Percentiles rank a stretch among this genome's conserved stretches.
These are phyloP conservation scores for Xylaria acuta DNA, from an alignment of 495 filamentous ascomycete genomes.

Conservation along the genomic window DNA sequence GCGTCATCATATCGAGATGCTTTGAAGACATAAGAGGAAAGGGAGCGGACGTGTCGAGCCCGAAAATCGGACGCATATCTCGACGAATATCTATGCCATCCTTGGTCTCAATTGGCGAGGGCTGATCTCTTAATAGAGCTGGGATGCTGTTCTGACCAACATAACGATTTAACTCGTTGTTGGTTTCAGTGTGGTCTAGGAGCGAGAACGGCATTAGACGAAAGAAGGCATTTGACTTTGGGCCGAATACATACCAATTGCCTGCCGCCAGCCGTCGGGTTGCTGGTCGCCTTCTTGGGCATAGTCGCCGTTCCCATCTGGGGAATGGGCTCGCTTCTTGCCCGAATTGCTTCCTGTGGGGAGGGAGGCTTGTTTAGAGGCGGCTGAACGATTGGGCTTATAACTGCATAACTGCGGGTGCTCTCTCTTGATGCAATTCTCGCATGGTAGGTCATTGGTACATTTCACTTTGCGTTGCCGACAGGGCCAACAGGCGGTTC, in stretches of 20 bases:
- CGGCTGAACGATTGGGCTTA: constrained; percentile 69
- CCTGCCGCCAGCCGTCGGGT: constrained; percentile 46
- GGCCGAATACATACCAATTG: constrained; percentile 44
- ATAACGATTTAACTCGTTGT: constrained; percentile 65
- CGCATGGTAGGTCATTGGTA: constrained; percentile 74
- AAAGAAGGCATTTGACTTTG: neutral
- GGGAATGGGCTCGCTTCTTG: constrained; percentile 56
- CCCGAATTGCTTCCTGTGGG: constrained; percentile 40
- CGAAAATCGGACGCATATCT: constrained; percentile 80
- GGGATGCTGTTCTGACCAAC: constrained; percentile 70
- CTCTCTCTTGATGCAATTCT: constrained; percentile 75
- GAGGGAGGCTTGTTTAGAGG: constrained; percentile 49
- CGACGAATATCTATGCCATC: constrained; percentile 57
- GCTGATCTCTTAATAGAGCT: constrained; percentile 69
- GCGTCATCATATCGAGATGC: constrained; percentile 71
- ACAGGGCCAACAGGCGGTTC: constrained; percentile 75
- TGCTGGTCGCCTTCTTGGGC: constrained; percentile 49
- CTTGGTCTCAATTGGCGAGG: constrained; percentile 52
- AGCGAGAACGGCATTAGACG: constrained; percentile 31
- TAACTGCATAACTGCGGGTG: constrained; percentile 75
- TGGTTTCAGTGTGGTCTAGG: constrained; percentile 66
- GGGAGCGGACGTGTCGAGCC: constrained; percentile 82
- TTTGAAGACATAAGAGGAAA: constrained; percentile 82
- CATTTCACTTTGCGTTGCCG: constrained; percentile 78
- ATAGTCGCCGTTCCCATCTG: constrained; percentile 45